These are phyloP conservation scores for Neofusicoccum parvum DNA, from an alignment of 2,329 filamentous ascomycete species.

Conservation along the genomic window DNA sequence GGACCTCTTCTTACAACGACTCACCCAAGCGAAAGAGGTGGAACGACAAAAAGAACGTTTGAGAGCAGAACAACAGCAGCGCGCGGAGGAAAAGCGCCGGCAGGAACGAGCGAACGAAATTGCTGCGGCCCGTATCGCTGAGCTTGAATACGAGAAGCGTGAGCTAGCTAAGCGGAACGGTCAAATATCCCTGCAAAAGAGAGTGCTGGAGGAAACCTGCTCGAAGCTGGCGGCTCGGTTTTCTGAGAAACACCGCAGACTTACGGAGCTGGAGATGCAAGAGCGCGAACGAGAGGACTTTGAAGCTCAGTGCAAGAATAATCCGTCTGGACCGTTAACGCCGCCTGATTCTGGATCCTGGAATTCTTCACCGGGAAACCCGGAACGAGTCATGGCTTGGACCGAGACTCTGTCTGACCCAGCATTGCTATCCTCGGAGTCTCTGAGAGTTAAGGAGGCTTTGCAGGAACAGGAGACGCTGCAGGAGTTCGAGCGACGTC, in stretches of 20 bases:
- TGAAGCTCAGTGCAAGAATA: neutral
- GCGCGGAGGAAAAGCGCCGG: neutral
- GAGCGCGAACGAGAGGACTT: neutral
- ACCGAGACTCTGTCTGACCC: neutral
- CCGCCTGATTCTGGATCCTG: neutral
- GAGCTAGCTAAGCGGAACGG: neutral
- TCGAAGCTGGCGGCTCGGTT: neutral
- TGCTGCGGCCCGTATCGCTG: neutral
- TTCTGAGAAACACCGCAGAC: neutral
- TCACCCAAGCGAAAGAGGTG: neutral
- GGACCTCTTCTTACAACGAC: neutral
- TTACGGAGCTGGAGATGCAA: neutral
- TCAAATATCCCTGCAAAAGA: neutral
- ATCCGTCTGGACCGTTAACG: neutral
- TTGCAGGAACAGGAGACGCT: neutral
- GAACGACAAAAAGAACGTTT: neutral
- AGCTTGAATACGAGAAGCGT: constrained; percentile 15
- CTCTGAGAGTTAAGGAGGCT: neutral
- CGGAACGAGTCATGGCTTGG: constrained; percentile 11
- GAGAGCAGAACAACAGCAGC: neutral
- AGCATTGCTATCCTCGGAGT: neutral
- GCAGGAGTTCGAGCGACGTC: neutral
- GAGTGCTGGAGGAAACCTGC: neutral
- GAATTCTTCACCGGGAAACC: neutral
- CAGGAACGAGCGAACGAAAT: constrained; percentile 5